phyloP scores from a whole-genome alignment of 192 early-diverging fungal genomes.

The Mortierella alpina region DNA sequence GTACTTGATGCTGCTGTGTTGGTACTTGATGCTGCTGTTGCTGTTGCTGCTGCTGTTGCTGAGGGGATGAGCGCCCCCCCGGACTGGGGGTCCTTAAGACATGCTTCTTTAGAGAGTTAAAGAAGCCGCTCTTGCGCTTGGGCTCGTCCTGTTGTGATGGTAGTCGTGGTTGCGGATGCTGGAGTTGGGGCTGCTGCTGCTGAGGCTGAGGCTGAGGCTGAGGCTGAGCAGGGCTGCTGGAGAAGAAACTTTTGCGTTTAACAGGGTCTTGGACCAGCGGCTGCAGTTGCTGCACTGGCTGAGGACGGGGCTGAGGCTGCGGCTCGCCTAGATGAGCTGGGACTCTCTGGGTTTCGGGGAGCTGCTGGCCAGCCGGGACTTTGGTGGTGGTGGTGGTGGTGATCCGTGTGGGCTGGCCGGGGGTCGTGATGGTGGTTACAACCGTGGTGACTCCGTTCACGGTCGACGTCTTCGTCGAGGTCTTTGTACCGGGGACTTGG shows the following conservation, averaged over 20 bases:
- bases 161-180: neutral
- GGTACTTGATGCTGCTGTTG: conserved; percentile 3
- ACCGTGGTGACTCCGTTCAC: conserved; percentile 41
- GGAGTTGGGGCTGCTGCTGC: neutral
- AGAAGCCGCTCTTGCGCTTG: conserved; percentile 38
- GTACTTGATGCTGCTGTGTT: neutral
- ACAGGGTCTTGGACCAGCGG: neutral
- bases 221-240: neutral
- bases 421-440: conserved; percentile 36
- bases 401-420: conserved; percentile 46
- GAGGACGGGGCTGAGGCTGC: conserved; percentile 29
- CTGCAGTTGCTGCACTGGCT: conserved; percentile 2
- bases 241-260: conserved; percentile 3
- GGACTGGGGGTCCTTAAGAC: conserved; percentile 1
- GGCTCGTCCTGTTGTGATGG: conserved; percentile 3
- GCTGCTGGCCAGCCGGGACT: conserved; percentile 26
- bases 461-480: conserved; percentile 49
- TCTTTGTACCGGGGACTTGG: conserved; percentile 46
- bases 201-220: conserved; percentile 2
- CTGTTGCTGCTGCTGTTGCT: conserved; percentile 15
- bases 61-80: neutral
- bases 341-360: conserved; percentile 2
- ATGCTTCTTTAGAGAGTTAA: conserved; percentile 24
- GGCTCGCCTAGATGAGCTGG: conserved; percentile 24
- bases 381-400: conserved; percentile 48